Conservation (phyloP, 148 eudicot genomes). For the Limonium bicolor region DNA sequence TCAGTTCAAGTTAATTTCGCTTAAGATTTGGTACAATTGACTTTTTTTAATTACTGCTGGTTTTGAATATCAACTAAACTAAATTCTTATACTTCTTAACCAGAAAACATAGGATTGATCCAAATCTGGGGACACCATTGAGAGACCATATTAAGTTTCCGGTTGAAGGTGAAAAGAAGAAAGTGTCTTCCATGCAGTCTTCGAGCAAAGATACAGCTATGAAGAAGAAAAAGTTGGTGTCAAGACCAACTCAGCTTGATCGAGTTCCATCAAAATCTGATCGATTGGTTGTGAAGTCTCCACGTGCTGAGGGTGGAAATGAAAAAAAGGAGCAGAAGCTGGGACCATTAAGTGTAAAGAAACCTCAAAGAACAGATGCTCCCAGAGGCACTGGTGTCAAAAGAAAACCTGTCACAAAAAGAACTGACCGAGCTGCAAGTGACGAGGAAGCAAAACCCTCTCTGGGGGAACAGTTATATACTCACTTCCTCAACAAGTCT, state of each 20-base stretch:
- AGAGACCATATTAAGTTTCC: conserved; percentile 69
- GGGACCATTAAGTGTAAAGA: conserved; percentile 17
- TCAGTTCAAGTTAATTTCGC: conserved; percentile 20
- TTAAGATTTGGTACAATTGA: background rate
- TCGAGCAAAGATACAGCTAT: background rate
- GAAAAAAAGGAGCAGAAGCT: too few species aligned
- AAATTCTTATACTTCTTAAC: conserved; percentile 3
- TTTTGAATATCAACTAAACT: background rate
- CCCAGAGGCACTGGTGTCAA: conserved; percentile 10
- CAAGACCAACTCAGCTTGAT: conserved; percentile 16
- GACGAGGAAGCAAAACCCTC: conserved; percentile 12
- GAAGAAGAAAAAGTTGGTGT: background rate
- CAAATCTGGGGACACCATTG: conserved; percentile 44
- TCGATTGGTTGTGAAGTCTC: conserved; percentile 10
- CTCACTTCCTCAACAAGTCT: conserved; percentile 1
- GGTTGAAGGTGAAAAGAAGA: conserved; percentile 21
- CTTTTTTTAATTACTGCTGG: too few species aligned
- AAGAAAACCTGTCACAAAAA: conserved; percentile 14
- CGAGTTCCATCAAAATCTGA: conserved; percentile 17
- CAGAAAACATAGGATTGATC: conserved; percentile 67
- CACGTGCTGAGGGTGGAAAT: conserved; percentile 11
- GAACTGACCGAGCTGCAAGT: conserved; percentile 7
- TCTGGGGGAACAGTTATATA: conserved; percentile 26
- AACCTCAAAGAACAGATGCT: conserved; percentile 9
- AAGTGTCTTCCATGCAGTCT: conserved; percentile 11